A percentile compares a stretch with the other conserved stretches of the same genome.
phyloP scores from a whole-genome alignment of 2,329 filamentous ascomycete species.

The Stromatinia cepivora region DNA sequence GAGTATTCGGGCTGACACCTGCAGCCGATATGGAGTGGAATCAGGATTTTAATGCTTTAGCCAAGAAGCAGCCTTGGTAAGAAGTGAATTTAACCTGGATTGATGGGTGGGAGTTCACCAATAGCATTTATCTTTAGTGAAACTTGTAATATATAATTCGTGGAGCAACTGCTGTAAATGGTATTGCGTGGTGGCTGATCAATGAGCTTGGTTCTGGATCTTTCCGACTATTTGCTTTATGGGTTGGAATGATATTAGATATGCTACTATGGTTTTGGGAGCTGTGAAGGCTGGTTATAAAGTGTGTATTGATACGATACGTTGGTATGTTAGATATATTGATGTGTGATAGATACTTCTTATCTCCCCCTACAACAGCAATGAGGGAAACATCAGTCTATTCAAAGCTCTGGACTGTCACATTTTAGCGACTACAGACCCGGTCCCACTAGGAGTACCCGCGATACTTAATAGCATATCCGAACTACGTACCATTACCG shows the following conservation, averaged over 20 bases:
- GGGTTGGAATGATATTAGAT: neutral
- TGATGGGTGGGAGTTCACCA: neutral
- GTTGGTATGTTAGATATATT: neutral
- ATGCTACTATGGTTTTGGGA: neutral
- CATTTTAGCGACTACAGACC: neutral
- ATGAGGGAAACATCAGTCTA: neutral
- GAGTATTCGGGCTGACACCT: too few species aligned
- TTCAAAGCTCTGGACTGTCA: neutral
- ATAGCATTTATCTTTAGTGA: neutral
- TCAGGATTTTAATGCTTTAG: too few species aligned
- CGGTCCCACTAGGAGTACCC: neutral
- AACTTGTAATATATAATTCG: neutral
- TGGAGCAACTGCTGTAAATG: neutral
- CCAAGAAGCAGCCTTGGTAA: too few species aligned
- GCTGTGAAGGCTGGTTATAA: neutral
- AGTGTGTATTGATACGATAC: neutral
- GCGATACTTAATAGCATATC: neutral
- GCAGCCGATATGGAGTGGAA: too few species aligned
- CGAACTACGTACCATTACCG: neutral
- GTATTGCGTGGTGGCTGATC: neutral
- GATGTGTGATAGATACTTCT: neutral
- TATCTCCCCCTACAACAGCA: neutral
- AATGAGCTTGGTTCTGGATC: neutral
- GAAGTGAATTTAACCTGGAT: too few species aligned
- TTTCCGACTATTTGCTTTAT: constrained; percentile 2